Evolutionary conservation across 2,329 filamentous ascomycete species (phyloP).

Genomic region (Scytalidium sp.): DNA sequence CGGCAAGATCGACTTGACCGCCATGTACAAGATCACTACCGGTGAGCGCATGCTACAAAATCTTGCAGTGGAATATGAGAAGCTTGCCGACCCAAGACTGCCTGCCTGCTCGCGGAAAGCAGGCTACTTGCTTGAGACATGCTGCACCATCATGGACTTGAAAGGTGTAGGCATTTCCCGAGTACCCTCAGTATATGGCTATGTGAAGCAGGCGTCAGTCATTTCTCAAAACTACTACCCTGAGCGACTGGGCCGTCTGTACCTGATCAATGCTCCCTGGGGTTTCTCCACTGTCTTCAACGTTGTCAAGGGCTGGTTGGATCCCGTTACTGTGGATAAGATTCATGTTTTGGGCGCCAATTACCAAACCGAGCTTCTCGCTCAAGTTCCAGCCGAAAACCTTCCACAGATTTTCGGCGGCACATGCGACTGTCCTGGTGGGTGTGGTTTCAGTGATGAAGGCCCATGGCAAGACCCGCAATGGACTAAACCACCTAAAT

Average conservation of each 20-base stretch:
- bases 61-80: constrained; percentile 97
- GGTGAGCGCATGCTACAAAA: constrained; percentile 94
- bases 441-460: constrained; percentile 82
- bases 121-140: constrained; percentile 89
- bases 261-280: constrained; percentile 98
- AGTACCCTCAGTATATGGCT: constrained; percentile 80
- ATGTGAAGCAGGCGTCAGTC: constrained; percentile 78
- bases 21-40: constrained; percentile 91
- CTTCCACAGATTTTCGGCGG: constrained; percentile 85
- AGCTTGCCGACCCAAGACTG: constrained; percentile 85
- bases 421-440: constrained; percentile 74
- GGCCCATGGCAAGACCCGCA: constrained; percentile 82
- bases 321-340: constrained; percentile 95
- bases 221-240: constrained; percentile 99
- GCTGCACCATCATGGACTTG: constrained; percentile 97
- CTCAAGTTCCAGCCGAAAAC: constrained; percentile 85
- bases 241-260: constrained; percentile 91
- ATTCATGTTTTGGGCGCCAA: constrained; percentile 82
- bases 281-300: constrained; percentile 85
- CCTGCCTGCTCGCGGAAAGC: constrained; percentile 93
- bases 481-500: constrained; percentile 65
- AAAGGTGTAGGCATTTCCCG: constrained; percentile 87
- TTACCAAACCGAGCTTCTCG: constrained; percentile 81
- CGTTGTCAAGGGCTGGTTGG: constrained; percentile 89
- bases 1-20: constrained; percentile 84